Conservation (phyloP, 148 eudicot species). For the Camellia japonica region DNA sequence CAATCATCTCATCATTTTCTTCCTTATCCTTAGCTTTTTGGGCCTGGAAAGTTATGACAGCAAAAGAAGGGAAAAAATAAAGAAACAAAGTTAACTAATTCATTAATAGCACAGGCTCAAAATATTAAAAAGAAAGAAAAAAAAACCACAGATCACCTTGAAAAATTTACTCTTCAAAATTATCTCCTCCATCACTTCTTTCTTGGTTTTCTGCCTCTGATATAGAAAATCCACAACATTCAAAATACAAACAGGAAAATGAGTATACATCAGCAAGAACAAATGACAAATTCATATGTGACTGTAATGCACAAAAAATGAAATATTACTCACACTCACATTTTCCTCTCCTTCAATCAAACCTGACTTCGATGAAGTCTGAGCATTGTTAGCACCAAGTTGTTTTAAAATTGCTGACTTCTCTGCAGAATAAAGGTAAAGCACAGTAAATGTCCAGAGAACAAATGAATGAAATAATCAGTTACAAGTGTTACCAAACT, state of each 20-base stretch:
- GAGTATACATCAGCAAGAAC: not conserved
- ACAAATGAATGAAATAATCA: not conserved
- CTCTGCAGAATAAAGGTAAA: constrained; percentile 29
- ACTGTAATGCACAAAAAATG: not conserved
- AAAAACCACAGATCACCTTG: constrained; percentile 42
- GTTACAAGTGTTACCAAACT: not conserved
- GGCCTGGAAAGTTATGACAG: constrained; percentile 43
- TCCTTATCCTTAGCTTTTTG: constrained; percentile 84
- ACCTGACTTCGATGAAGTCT: constrained; percentile 23
- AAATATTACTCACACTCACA: constrained; percentile 39
- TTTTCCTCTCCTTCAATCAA: constrained; percentile 47
- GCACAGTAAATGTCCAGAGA: not conserved
- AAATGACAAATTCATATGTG: not conserved
- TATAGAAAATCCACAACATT: constrained; percentile 16
- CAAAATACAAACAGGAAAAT: not conserved
- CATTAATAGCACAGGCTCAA: not conserved
- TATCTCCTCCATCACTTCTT: constrained; percentile 83
- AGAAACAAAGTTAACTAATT: constrained; percentile 1
- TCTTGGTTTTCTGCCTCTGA: constrained; percentile 85
- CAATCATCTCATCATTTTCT: constrained; percentile 69
- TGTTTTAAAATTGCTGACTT: constrained; percentile 33
- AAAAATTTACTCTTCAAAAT: constrained; percentile 81
- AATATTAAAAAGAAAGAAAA: not conserved
- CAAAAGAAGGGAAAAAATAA: not conserved
- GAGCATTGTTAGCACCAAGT: constrained; percentile 27